Evolutionary conservation across 2,329 filamentous ascomycete genomes (phyloP), one percentile per base, ranked within the genome.

Genomic region (Chaetoscypha palmicola): DNA sequence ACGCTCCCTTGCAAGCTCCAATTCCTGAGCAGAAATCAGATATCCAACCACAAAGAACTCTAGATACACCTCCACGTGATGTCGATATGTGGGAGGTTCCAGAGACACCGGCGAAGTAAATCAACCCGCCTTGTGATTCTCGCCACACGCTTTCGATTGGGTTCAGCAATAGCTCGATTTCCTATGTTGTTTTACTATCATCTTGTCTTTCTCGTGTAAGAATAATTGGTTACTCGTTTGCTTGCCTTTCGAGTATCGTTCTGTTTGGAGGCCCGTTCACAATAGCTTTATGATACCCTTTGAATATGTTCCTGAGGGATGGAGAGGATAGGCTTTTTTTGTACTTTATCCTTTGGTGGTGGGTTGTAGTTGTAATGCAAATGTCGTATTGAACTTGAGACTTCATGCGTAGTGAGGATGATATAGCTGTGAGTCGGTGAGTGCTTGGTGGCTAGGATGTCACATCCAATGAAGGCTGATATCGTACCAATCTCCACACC

Each of bases 31-130:
- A 12, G 23, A 14, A 22, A 11, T 12, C 17, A 24, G 20, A 12
- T 10, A 9, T 24, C 22, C 16, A 17, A 17, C 16, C 11, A 39
- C 3, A 22, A 14, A 47, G 53, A 20, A 42, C 20, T 5, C 30
- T 48, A 16, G 24, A 34, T 21, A 37, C 33, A 16, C 33, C 46
- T 17, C 28, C 17, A 20, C 28, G 46, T 28, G 58, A 58, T 10
- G 53, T 64, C 26, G 58, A 58, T 10, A 54, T 64, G 11, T 62
- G 57, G 60, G 60, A 62, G 16, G 51, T 66, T 35, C 64, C 63
- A 3, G 62, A 64, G 42, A 65, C 64, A 10, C 62, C 63, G 8
- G 38, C 23, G 21, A 50, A 47, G 26, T 50, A 20, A 48, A n/a
- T 14, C 21, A 19, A 3, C 9, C 9, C 20, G 16, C 3, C 28